Evolutionary conservation across 1,284 basidiomycete genomes (phyloP), one percentile per base, ranked within the genome.

Genomic region (Melanopsichium pennsylvanicum): DNA sequence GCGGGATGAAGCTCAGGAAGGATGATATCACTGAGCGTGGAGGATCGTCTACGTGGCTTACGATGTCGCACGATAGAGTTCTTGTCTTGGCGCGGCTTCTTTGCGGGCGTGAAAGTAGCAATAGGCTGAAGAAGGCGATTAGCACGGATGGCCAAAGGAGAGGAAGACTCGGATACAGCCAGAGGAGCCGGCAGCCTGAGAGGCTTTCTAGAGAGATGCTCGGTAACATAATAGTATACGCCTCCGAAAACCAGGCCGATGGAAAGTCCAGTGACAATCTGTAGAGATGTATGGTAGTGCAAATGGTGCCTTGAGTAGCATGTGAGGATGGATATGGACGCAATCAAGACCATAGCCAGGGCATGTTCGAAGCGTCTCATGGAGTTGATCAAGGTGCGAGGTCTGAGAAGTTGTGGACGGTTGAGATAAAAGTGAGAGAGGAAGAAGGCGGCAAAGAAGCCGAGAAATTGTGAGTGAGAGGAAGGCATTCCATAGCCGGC

Each of bases 381-480:
- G 7, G 54, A 40, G 42, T 66, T 55, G 38, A 72, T 52, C 9
- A 79, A 39, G 4, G 68, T 64, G 7, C 33, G 22, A 57, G 69
- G 36, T 61, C 84, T 16, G 87, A 88, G 4, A 85, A 86, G 3
- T 85, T 82, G 5, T 83, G 76, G 75, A 89, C 90, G 89, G 37
- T 88, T 87, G 63, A 87, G 87, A 59, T 85, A 86, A 46, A 93
- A 81, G 81, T 93, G 91, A 72, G 87, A 86, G 32, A 88, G 78
- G 38, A 92, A 83, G 80, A 92, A 93, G 0, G 89, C 84, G 3
- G 87, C 84, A 74, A 93, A 93, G 82, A 90, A 93, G 5, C 88
- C 91, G 88, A 92, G 90, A 80, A 89, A 92, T 81, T 93, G 91
- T 75, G 89, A 90, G 76, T 93, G 91, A 11, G 90, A 91, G 0